These are phyloP conservation scores for Agrocybe praecox DNA, from an alignment of 768 basidiomycete genomes.

Conservation along the genomic window DNA sequence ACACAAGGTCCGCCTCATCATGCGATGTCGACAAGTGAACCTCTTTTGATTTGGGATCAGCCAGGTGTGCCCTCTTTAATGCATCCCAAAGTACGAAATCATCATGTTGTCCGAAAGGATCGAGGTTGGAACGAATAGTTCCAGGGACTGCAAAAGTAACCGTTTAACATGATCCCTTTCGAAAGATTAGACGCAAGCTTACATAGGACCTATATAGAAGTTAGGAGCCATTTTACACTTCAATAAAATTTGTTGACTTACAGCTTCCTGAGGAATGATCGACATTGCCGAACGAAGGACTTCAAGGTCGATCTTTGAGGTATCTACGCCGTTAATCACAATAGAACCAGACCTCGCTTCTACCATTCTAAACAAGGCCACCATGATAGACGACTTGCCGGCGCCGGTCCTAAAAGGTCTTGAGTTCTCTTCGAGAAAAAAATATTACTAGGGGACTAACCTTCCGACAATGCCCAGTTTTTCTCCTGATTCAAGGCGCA, in stretches of 20 bases:
- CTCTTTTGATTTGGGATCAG: conserved; percentile 41
- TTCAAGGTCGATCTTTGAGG: conserved; percentile 74
- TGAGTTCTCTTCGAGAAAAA: background rate
- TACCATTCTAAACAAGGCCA: conserved; percentile 81
- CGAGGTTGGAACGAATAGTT: conserved; percentile 82
- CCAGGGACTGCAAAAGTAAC: conserved; percentile 57
- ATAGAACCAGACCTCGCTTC: conserved; percentile 78
- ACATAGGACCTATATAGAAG: conserved; percentile 46
- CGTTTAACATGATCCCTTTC: background rate
- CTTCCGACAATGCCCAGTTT: conserved; percentile 90
- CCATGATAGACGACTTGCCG: conserved; percentile 88
- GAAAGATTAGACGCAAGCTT: conserved; percentile 15
- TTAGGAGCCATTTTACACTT: conserved; percentile 4
- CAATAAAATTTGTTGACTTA: conserved; percentile 34
- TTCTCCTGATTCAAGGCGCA: conserved; percentile 73
- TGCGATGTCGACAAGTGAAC: conserved; percentile 19
- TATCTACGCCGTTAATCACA: conserved; percentile 77
- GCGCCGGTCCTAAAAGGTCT: conserved; percentile 64
- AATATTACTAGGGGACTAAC: conserved; percentile 17
- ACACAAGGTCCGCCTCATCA: conserved; percentile 32
- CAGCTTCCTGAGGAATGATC: conserved; percentile 87
- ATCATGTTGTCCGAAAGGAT: conserved; percentile 81
- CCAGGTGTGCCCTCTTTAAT: conserved; percentile 80
- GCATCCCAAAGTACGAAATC: conserved; percentile 88
- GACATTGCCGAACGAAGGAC: conserved; percentile 67